Conservation (phyloP, 208 protist species). For the Polymyxa betae region DNA sequence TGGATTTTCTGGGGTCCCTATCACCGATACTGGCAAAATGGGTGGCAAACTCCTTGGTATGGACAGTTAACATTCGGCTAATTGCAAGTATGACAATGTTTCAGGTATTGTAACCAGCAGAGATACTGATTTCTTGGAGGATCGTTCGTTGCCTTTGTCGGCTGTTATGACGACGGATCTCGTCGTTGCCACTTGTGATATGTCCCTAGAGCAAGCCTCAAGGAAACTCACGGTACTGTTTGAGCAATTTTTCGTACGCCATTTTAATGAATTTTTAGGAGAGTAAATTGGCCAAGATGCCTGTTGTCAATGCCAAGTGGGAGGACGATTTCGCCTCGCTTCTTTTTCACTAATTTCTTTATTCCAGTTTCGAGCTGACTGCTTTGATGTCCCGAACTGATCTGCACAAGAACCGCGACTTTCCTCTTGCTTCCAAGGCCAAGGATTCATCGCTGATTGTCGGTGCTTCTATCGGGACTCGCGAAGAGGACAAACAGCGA, state of each 20-base stretch:
- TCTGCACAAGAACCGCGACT: slow-evolving; percentile 78
- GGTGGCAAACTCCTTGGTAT: slow-evolving; percentile 88
- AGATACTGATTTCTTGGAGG: slow-evolving; percentile 94
- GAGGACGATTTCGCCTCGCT: not conserved
- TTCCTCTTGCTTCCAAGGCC: slow-evolving; percentile 72
- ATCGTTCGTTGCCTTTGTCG: slow-evolving; percentile 75
- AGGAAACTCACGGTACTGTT: not conserved
- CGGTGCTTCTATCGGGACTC: slow-evolving; percentile 69
- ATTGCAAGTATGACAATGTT: not conserved
- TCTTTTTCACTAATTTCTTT: not conserved
- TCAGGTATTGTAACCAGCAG: slow-evolving; percentile 88
- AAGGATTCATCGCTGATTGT: slow-evolving; percentile 66
- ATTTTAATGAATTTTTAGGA: not conserved
- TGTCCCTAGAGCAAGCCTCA: slow-evolving; percentile 87
- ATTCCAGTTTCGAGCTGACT: slow-evolving; percentile 63
- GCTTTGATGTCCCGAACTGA: slow-evolving; percentile 76
- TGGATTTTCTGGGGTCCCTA: slow-evolving; percentile 93
- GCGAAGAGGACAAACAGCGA: slow-evolving; percentile 64
- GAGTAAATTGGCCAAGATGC: slow-evolving; percentile 89
- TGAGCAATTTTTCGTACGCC: not conserved
- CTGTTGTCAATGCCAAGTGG: slow-evolving; percentile 87
- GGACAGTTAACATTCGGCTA: not conserved
- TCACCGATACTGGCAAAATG: slow-evolving; percentile 89
- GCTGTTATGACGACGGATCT: slow-evolving; percentile 73
- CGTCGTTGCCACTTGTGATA: slow-evolving; percentile 72